Conservation (phyloP, 768 basidiomycete species). For the Thelephora ganbajun region DNA sequence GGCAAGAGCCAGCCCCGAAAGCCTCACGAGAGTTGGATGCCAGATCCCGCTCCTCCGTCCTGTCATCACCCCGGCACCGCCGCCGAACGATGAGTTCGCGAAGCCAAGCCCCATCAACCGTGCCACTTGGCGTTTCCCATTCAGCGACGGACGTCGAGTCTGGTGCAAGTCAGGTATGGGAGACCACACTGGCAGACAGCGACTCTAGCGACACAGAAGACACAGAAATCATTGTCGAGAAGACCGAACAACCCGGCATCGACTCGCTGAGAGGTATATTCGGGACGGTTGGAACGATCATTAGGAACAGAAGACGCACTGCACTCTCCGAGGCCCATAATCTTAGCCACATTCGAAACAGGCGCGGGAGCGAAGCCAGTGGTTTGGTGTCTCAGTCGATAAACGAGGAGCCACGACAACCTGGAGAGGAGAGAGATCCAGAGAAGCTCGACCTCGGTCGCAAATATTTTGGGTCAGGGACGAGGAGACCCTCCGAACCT, state of each 20-base stretch:
- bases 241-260: slow-evolving; percentile 75
- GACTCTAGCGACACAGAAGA: slow-evolving; percentile 9
- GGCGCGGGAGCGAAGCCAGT: neutral
- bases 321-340: slow-evolving; percentile 9
- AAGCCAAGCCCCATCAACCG: slow-evolving; percentile 18
- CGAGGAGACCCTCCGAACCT: too few species aligned
- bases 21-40: slow-evolving; percentile 7
- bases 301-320: slow-evolving; percentile 32
- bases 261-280: slow-evolving; percentile 81
- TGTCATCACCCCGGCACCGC: slow-evolving; percentile 29
- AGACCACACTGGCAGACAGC: slow-evolving; percentile 5
- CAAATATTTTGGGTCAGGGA: neutral
- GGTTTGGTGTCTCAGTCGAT: neutral
- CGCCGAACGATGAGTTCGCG: slow-evolving; percentile 34
- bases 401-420: neutral
- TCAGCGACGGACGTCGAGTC: slow-evolving; percentile 4
- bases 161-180: slow-evolving; percentile 5
- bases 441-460: neutral
- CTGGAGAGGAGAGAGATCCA: neutral
- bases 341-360: neutral
- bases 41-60: neutral
- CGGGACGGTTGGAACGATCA: slow-evolving; percentile 78
- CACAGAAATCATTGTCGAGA: slow-evolving; percentile 11
- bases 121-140: neutral
- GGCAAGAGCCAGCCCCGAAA: slow-evolving; percentile 26